Percentiles rank a stretch among this genome's conserved stretches.
Evolutionary conservation across 257 asterid species (phyloP).

Genomic region (Misopates orontium): DNA sequence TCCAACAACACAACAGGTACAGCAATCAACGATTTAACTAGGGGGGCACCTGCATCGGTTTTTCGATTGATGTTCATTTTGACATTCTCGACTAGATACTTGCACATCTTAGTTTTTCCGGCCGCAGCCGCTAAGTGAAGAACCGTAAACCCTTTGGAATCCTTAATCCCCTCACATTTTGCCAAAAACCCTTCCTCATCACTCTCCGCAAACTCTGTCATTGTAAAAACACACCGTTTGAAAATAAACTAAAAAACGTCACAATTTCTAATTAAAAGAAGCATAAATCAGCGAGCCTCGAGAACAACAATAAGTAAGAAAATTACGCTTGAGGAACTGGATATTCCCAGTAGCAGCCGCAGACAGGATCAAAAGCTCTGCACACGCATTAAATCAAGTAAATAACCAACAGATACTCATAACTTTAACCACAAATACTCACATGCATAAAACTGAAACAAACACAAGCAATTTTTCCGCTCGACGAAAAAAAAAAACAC

Average conservation of each 20-base stretch:
- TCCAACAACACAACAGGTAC: not conserved
- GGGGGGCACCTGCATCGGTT: not conserved
- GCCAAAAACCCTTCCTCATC: not conserved
- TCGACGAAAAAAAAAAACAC: too few species aligned
- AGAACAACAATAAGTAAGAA: not conserved
- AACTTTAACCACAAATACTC: too few species aligned
- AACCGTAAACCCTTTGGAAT: not conserved
- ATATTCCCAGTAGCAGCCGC: not conserved
- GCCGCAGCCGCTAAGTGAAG: slow-evolving; percentile 32
- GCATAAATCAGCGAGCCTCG: not conserved
- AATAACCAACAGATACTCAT: not conserved
- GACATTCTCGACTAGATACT: slow-evolving; percentile 19
- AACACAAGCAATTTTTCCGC: too few species aligned
- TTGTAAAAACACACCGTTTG: too few species aligned
- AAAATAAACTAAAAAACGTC: not conserved
- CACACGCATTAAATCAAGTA: too few species aligned
- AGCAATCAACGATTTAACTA: not conserved
- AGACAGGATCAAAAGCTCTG: not conserved
- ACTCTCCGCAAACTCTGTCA: not conserved
- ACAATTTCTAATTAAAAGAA: not conserved
- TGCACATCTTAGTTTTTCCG: slow-evolving; percentile 24
- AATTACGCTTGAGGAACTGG: not conserved
- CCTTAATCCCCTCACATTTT: slow-evolving; percentile 6
- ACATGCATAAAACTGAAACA: too few species aligned
- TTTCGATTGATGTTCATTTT: slow-evolving; percentile 19